Conservation (phyloP, 805 yeast genomes). For the Cyberlindnera maclurae region DNA sequence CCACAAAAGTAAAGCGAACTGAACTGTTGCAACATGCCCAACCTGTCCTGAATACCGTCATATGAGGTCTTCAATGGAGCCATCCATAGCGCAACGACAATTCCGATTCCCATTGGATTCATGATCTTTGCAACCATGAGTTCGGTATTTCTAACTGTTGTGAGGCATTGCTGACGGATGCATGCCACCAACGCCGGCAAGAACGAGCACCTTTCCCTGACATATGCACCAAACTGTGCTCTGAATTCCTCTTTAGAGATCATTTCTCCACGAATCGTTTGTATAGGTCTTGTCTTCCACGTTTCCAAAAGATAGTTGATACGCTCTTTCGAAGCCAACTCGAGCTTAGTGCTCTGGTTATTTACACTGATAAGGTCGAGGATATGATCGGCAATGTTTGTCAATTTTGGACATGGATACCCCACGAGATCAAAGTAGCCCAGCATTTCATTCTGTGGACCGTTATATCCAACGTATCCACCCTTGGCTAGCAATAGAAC, state of each 20-base stretch:
- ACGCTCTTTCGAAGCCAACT: slow-evolving; percentile 11
- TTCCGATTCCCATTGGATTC: slow-evolving; percentile 61
- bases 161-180: slow-evolving; percentile 14
- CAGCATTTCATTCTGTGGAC: slow-evolving; percentile 41
- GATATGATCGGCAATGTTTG: slow-evolving; percentile 71
- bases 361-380: slow-evolving; percentile 58
- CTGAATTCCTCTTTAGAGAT: slow-evolving; percentile 13
- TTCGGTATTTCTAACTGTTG: slow-evolving; percentile 42
- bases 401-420: slow-evolving; percentile 48
- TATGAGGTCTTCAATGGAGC: slow-evolving; percentile 44
- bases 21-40: slow-evolving; percentile 73
- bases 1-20: slow-evolving; percentile 74
- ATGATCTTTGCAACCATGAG: slow-evolving; percentile 55
- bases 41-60: slow-evolving; percentile 53
- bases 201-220: slow-evolving; percentile 15
- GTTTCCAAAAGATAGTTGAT: slow-evolving; percentile 8
- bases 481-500: slow-evolving; percentile 71
- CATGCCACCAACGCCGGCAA: slow-evolving; percentile 17
- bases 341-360: slow-evolving; percentile 14
- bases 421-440: slow-evolving; percentile 45
- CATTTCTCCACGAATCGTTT: not conserved
- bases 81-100: slow-evolving; percentile 63
- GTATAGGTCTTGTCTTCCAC: slow-evolving; percentile 10
- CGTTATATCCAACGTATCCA: slow-evolving; percentile 68
- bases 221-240: slow-evolving; percentile 7